Conservation (phyloP, 345 rosid genomes). For the Eucalyptus viminalis region DNA sequence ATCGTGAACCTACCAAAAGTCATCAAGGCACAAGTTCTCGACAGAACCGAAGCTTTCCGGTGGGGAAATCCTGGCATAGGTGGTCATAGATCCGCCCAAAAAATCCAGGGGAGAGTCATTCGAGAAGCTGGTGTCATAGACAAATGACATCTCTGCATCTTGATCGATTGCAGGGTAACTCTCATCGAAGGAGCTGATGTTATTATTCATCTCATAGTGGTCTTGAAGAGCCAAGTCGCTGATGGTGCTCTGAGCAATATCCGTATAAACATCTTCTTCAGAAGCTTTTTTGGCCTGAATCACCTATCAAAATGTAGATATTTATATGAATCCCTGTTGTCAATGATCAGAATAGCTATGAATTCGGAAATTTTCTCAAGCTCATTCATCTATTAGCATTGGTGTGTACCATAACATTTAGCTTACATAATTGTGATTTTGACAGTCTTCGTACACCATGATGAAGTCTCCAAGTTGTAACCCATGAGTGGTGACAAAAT, state of each 20-base stretch:
- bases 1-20: conserved; percentile 20
- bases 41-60: conserved; percentile 67
- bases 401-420: neutral
- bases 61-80: conserved; percentile 36
- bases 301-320: conserved; percentile 24
- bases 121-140: conserved; percentile 74
- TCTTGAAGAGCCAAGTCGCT: conserved; percentile 36
- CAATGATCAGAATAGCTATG: neutral
- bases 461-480: conserved; percentile 83
- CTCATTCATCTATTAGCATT: neutral
- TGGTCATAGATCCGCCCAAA: conserved; percentile 61
- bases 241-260: conserved; percentile 29
- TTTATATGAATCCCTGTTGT: neutral
- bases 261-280: conserved; percentile 42
- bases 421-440: conserved; percentile 56
- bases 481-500: conserved; percentile 75
- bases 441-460: conserved; percentile 56
- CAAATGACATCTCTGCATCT: conserved; percentile 43
- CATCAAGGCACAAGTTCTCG: conserved; percentile 72
- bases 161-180: conserved; percentile 25
- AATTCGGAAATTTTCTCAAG: neutral
- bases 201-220: conserved; percentile 15
- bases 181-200: conserved; percentile 13
- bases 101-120: conserved; percentile 77
- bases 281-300: conserved; percentile 85